Evolutionary conservation across 1,139 yeast genomes (phyloP).

Genomic region (Kurtzmaniella quercitrusa): DNA sequence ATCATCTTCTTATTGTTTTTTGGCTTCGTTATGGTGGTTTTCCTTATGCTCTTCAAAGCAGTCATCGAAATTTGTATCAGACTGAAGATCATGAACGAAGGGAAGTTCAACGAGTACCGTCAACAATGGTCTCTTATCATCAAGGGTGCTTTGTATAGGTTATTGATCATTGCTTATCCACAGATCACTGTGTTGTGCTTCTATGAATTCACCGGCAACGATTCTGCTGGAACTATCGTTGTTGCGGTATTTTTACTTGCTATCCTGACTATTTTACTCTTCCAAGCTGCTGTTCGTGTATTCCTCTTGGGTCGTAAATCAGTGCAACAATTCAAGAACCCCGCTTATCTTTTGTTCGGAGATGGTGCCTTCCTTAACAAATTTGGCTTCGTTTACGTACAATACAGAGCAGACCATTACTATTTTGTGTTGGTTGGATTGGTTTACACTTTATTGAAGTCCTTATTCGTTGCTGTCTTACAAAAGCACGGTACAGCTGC

Average conservation of each 20-base stretch:
- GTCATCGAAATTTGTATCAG: conserved; percentile 66
- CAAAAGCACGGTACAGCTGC: conserved; percentile 79
- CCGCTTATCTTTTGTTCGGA: conserved; percentile 88
- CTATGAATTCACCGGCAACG: conserved; percentile 84
- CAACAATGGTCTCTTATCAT: conserved; percentile 74
- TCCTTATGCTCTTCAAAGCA: conserved; percentile 68
- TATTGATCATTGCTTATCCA: conserved; percentile 78
- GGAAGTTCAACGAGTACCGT: conserved; percentile 74
- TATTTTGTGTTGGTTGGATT: conserved; percentile 73
- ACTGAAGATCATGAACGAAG: conserved; percentile 55
- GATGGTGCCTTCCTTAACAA: conserved; percentile 76
- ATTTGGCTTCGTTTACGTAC: conserved; percentile 91
- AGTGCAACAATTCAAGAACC: conserved; percentile 70
- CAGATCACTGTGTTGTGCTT: conserved; percentile 77
- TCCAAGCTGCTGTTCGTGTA: conserved; percentile 73
- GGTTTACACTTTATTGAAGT: conserved; percentile 64
- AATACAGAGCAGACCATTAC: conserved; percentile 82
- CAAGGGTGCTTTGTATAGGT: conserved; percentile 84
- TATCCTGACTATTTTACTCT: conserved; percentile 54
- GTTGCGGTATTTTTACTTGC: conserved; percentile 69
- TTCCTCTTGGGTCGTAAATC: conserved; percentile 70
- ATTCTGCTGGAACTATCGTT: conserved; percentile 78
- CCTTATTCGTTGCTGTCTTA: conserved; percentile 81
- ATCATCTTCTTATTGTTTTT: conserved; percentile 78
- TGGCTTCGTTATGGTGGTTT: conserved; percentile 64